Base-by-base conservation (phyloP, 768 basidiomycete genomes). In the Tricholoma sp. region DNA sequence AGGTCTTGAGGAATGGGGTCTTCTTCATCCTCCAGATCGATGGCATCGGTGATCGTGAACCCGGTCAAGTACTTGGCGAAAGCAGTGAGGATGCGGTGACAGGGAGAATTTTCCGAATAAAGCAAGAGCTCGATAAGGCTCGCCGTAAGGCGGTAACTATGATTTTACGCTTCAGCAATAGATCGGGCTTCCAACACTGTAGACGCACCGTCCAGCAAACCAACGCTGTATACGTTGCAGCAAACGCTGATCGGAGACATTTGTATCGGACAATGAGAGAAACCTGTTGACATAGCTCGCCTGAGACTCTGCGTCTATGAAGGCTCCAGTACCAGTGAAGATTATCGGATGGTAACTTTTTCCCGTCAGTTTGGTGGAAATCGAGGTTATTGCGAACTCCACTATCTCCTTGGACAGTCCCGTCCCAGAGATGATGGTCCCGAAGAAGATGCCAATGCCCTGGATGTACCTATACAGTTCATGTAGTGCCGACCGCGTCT, bases 21-120 rank as follows among this genome's bases (percentile, higher is more conserved):
- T 49, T 62, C 59, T 51, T 34, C 18, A 49, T 56, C 59, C 59
- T 62, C 61, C 47, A 62, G 56, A 48, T 62, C 61, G 31, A 50
- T 56, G 34, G 61, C 59, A 61, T 63, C 61, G 28, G 51, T 58
- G 56, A 60, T 59, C 28, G 36, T 63, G 49, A 63, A 63, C 45
- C 55, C 51, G 37, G 61, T 63, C 59, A 63, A 42, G 34, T 49
- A 51, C 41, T 58, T 50, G 39, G 50, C 57, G 52, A 60, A 63
- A 55, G 59, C 39, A 33, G 54, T 56, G 50, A 63, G 59, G 54
- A 63, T 53, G 53, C 59, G 61, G 50, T 63, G 61, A 24, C 51
- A 57, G 39, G 62, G 57, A 37, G 20, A 31, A 24, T 54, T 42
- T 53, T 50, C 45, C 48, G 39, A 31, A 57, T 24, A 61, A 13